Base-by-base conservation (phyloP, 2,329 filamentous ascomycete species). In the Claviceps quebecensis region DNA sequence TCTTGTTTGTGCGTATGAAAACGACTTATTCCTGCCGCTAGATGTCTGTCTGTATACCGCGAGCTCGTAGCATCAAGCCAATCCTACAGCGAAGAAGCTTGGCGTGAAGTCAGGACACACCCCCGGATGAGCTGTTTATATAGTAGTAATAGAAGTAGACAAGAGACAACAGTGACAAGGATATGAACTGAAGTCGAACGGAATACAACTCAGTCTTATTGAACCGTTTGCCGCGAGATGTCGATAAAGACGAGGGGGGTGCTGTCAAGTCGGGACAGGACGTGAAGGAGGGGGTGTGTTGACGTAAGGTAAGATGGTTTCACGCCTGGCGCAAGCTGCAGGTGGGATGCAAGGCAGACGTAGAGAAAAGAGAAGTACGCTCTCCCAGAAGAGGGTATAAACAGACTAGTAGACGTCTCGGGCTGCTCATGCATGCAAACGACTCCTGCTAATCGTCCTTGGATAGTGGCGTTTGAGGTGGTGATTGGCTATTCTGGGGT, bases 401-500 rank as follows among this genome's bases (percentile, higher is more conserved):
- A 36, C 19, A 50, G 38, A 47, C 46, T 49, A 19, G 26, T 13
- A 59, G 53, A 55, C 59, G 63, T 64, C 63, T 63, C 58, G 56
- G 61, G 56, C 58, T 56, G 55, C 53, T 60, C 52, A 56, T 56
- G 56, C 52, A 50, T 51, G 58, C 56, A 55, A 34, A 56, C 53
- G 57, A 53, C 55, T 57, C 54, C 54, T 56, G 51, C 52, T 44
- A 52, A 56, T 56, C 53, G 53, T 61, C 59, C 63, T 61, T 63
- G 61, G 57, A 56, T 59, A 54, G 44, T 59, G 52, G 54, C 54
- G 58, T 54, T 53, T 54, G 54, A 49, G 53, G 54, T 56, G 63
- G 57, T 66, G 64, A 67, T 67, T 67, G 65, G 65, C 59, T 59
- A 58, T 60, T 51, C 53, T 57, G 54, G 57, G 60, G 62, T 56